These are phyloP conservation scores for Priceomyces medius DNA, from an alignment of 805 yeast genomes.

Conservation along the genomic window DNA sequence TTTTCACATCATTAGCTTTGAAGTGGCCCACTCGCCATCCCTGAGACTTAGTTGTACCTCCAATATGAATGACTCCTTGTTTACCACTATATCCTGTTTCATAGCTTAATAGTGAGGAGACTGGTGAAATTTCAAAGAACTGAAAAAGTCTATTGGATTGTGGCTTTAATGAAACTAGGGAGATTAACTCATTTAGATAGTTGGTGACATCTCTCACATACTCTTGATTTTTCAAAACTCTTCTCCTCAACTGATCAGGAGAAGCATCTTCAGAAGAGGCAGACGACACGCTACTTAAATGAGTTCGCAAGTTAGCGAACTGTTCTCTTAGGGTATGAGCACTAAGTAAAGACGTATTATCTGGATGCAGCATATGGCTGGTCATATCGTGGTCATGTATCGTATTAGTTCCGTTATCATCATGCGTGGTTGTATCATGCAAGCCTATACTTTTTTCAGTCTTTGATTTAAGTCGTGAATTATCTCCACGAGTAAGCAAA, in stretches of 20 bases:
- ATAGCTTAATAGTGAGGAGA: conserved; percentile 77
- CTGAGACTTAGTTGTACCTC: conserved; percentile 80
- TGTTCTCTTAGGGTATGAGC: conserved; percentile 24
- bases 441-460: not conserved
- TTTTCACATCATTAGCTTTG: conserved; percentile 70
- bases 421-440: not conserved
- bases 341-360: conserved; percentile 9
- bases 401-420: not conserved
- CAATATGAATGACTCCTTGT: conserved; percentile 80
- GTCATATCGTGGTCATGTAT: not conserved
- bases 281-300: conserved; percentile 23
- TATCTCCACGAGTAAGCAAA: conserved; percentile 11
- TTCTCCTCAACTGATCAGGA: conserved; percentile 30
- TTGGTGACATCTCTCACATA: conserved; percentile 53
- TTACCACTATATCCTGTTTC: conserved; percentile 83
- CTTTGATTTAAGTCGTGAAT: not conserved
- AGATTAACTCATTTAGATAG: conserved; percentile 64
- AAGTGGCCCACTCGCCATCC: conserved; percentile 97
- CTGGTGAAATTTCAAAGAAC: conserved; percentile 86
- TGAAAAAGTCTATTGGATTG: conserved; percentile 82
- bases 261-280: conserved; percentile 23
- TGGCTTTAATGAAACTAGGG: conserved; percentile 63
- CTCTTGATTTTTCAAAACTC: conserved; percentile 32
- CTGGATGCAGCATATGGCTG: conserved; percentile 3
- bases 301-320: conserved; percentile 30